Evolutionary conservation across 306 rosid genomes (phyloP).

Genomic region (Neltuma alba): DNA sequence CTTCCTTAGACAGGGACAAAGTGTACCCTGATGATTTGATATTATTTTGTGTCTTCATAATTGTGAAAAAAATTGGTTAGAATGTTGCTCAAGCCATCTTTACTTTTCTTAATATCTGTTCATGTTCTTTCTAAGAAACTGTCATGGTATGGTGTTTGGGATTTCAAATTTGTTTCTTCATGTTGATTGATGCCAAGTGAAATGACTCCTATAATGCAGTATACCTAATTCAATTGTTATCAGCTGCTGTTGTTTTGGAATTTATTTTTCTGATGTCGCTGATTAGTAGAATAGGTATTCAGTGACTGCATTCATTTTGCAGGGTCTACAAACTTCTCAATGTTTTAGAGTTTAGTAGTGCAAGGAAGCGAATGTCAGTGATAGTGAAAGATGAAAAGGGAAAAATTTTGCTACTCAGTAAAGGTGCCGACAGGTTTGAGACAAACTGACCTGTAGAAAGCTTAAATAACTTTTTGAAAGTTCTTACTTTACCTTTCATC

Average conservation of each 20-base stretch:
- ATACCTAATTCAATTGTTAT: not conserved
- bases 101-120: not conserved
- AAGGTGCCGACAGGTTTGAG: conserved; percentile 20
- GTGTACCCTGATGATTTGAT: not conserved
- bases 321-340: conserved; percentile 9
- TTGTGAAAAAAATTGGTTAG: not conserved
- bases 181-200: not conserved
- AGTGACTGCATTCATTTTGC: conserved; percentile 7
- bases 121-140: not conserved
- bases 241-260: not conserved
- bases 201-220: not conserved
- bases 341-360: conserved; percentile 14
- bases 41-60: not conserved
- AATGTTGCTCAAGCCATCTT: not conserved
- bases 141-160: not conserved
- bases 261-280: not conserved
- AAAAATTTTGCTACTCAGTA: conserved; percentile 15
- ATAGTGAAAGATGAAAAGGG: conserved; percentile 11
- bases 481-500: not conserved
- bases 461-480: not conserved
- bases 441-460: not conserved
- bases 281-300: not conserved
- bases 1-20: not conserved
- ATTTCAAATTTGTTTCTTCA: not conserved
- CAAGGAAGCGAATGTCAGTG: conserved; percentile 26